Conservation (phyloP, 768 basidiomycete genomes). For the Macrocybe gigantea region DNA sequence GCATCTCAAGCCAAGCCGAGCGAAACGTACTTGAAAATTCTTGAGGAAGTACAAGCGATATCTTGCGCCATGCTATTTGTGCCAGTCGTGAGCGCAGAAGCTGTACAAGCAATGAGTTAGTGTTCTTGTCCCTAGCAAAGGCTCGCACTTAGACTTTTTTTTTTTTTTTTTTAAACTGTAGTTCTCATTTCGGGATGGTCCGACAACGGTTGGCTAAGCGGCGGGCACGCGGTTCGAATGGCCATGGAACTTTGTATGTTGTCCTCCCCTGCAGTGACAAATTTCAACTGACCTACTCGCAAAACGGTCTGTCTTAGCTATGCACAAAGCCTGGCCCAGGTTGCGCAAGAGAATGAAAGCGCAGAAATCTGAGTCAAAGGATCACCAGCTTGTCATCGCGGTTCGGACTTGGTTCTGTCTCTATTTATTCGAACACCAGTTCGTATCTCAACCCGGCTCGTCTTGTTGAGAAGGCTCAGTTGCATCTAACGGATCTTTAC, state of each 20-base stretch:
- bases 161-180: conserved; percentile 29
- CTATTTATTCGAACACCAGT: conserved; percentile 94
- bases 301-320: conserved; percentile 38
- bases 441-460: conserved; percentile 22
- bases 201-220: conserved; percentile 92
- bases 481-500: not conserved
- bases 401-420: conserved; percentile 91
- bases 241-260: conserved; percentile 85
- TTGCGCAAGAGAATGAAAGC: conserved; percentile 74
- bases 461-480: not conserved
- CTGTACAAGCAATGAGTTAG: conserved; percentile 91
- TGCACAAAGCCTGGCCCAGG: conserved; percentile 90
- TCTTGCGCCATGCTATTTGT: conserved; percentile 85
- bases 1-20: conserved; percentile 55
- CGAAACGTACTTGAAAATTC: conserved; percentile 63
- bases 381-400: conserved; percentile 75
- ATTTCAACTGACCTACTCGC: not conserved
- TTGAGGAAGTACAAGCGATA: conserved; percentile 83
- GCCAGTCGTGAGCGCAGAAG: conserved; percentile 79
- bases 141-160: conserved; percentile 2
- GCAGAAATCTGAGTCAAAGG: conserved; percentile 54
- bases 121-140: conserved; percentile 6
- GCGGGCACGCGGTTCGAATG: conserved; percentile 96
- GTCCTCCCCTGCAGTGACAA: not conserved
- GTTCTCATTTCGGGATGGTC: conserved; percentile 93